Percentiles rank a stretch among this genome's conserved stretches.
Evolutionary conservation across 2,329 filamentous ascomycete genomes (phyloP).

Genomic region (Teratosphaeria nubilosa): DNA sequence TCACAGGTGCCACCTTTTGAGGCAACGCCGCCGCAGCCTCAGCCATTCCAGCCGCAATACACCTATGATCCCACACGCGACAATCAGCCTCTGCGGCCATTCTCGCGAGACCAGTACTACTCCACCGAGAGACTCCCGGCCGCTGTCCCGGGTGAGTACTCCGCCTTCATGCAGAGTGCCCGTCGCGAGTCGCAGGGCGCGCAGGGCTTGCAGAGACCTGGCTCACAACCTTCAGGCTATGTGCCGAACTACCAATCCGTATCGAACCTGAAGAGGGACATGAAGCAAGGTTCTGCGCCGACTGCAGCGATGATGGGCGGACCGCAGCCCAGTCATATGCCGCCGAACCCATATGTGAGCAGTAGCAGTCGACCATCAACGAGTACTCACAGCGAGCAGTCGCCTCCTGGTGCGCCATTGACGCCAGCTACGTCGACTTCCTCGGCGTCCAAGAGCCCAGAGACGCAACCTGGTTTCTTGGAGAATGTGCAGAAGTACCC

Average conservation of each 20-base stretch:
- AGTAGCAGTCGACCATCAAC: conserved; percentile 14
- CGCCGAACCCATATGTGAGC: conserved; percentile 16
- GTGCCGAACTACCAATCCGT: conserved; percentile 18
- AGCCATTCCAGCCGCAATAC: conserved; percentile 3
- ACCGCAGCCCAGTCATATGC: conserved; percentile 3
- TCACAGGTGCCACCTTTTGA: conserved; percentile 6
- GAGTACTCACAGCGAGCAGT: conserved; percentile 19
- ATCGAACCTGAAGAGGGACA: conserved; percentile 14
- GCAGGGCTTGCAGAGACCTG: conserved; percentile 18
- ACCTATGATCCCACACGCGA: conserved; percentile 10
- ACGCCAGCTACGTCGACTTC: conserved; percentile 26
- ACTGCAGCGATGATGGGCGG: conserved; percentile 7
- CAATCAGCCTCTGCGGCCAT: conserved; percentile 21
- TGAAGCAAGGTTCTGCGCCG: conserved; percentile 12
- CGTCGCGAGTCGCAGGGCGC: conserved; percentile 22
- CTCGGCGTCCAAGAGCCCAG: conserved; percentile 13
- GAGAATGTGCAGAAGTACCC: conserved; percentile 36
- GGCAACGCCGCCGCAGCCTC: conserved; percentile 1
- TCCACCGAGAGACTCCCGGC: conserved; percentile 26
- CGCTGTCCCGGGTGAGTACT: conserved; percentile 27
- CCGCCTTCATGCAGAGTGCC: conserved; percentile 18
- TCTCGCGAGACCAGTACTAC: conserved; percentile 28
- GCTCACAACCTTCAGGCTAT: conserved; percentile 14
- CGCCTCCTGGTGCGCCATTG: conserved; percentile 21
- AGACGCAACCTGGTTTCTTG: conserved; percentile 28